Base-by-base conservation (phyloP, 2,329 filamentous ascomycete genomes). In the Cercospora canescens region DNA sequence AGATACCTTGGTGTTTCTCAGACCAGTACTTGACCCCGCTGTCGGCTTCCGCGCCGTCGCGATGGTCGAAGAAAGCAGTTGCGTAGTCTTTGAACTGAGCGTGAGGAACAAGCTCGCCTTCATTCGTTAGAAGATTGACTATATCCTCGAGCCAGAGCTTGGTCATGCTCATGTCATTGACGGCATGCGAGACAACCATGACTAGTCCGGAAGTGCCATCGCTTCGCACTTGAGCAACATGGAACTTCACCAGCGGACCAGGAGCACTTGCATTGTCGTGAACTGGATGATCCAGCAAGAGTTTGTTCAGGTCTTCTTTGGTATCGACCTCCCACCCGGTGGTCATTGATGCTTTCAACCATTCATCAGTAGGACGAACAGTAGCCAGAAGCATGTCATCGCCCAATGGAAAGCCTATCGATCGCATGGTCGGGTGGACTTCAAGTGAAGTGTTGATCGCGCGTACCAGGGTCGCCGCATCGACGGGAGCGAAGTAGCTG, bases 121-220 rank as follows among this genome's bases (percentile, higher is more conserved):
- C 71, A 9, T 71, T 70, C 5, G 71, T 74, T 2, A 76, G 66
- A 2, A 75, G 63, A 9, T 62, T 72, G 26, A 74, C 69, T 16
- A 76, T 69, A 52, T 76, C 74, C 54, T 76, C 74, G 14, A 76
- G 67, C 74, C 74, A 76, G 4, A 76, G 68, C 65, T 76, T 76
- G 48, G 74, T 76, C 73, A 76, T 76, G 67, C 71, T 74, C 72
- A 75, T 75, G 60, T 76, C 74, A 45, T 73, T 74, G 45, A 75
- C 72, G 8, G 74, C 69, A 62, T 76, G 74, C 1, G 74, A 76
- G 18, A 69, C 73, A 18, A 76, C 66, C 60, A 76, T 64, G 12
- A 76, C 70, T 2, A 76, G 63, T 32, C 74, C 74, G 18, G 74
- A 74, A 14, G 70, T 71, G 35, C 70, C 72, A 63, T 74, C 72